phyloP scores from a whole-genome alignment of 192 early-diverging fungal genomes.

The Jimgerdemannia lactiflua region DNA sequence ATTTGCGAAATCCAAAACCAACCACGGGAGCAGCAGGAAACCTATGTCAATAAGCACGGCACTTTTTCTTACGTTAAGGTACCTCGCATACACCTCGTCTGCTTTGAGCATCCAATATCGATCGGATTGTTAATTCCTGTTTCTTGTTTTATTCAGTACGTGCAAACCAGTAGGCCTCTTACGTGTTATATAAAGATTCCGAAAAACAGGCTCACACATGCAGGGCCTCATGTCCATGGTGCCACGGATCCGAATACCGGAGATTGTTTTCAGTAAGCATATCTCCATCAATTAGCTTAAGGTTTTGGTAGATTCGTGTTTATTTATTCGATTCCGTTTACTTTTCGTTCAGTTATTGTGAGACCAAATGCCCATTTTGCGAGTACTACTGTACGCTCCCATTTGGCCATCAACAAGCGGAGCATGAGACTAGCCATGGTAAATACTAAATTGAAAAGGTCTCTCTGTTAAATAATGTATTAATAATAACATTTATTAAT shows the following conservation, averaged over 20 bases:
- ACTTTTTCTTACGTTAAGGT: no score
- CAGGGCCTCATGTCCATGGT: slow-evolving; percentile 28
- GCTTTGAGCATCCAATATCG: no score
- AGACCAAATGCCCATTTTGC: not conserved
- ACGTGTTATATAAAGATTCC: slow-evolving; percentile 32
- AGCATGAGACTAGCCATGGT: slow-evolving; percentile 30
- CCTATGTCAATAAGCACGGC: no score
- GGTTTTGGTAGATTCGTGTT: not conserved
- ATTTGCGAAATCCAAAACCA: no score
- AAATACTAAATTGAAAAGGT: not conserved
- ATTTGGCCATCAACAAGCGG: slow-evolving; percentile 12
- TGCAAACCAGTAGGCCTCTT: slow-evolving; percentile 18
- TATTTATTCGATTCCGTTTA: not conserved
- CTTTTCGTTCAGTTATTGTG: not conserved
- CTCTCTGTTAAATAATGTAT: not conserved
- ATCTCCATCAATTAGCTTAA: not conserved
- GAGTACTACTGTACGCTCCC: slow-evolving; percentile 19
- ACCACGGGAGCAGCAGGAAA: no score
- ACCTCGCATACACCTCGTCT: no score
- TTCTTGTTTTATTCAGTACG: slow-evolving; percentile 9
- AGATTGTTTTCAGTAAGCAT: not conserved
- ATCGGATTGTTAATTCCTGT: no score
- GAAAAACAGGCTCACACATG: slow-evolving; percentile 20
- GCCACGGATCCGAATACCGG: not conserved
- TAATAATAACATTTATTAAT: not conserved